Percentiles rank a stretch among this genome's conserved stretches.
phyloP scores from a whole-genome alignment of 306 rosid species.

The Carpinus fangiana region DNA sequence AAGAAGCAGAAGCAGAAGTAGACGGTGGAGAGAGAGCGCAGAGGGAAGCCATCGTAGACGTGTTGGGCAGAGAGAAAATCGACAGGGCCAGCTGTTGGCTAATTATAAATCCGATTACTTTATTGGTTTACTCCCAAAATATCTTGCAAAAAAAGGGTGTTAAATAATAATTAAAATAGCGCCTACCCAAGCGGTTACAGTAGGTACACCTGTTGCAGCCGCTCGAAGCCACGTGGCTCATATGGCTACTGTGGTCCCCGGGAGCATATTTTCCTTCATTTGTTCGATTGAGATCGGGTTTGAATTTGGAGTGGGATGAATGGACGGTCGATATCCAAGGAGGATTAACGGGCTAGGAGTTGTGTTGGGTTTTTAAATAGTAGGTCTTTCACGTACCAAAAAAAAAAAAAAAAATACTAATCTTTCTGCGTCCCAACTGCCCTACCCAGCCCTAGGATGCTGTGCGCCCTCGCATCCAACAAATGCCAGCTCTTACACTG shows the following conservation, averaged over 20 bases:
- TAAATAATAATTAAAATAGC: not conserved
- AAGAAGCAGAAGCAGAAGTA: not conserved
- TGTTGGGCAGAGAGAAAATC: constrained; percentile 46
- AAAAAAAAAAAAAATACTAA: too few relatives aligned
- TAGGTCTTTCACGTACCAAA: not conserved
- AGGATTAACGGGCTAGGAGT: constrained; percentile 9
- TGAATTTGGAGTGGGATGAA: not conserved
- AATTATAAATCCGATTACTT: constrained; percentile 16
- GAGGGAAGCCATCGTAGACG: constrained; percentile 72
- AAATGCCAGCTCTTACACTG: constrained; percentile 23
- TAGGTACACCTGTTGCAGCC: not conserved
- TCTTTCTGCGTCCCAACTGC: constrained; percentile 44
- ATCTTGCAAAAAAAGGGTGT: not conserved
- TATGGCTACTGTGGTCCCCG: constrained; percentile 4
- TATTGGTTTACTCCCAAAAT: not conserved
- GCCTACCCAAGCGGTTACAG: not conserved
- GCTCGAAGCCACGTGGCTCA: constrained; percentile 9
- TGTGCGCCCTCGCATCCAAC: constrained; percentile 57
- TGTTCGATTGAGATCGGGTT: too few relatives aligned
- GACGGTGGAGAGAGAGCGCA: constrained; percentile 36
- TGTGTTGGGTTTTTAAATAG: not conserved
- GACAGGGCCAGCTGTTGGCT: constrained; percentile 43
- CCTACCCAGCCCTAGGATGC: constrained; percentile 33
- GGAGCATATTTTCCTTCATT: too few relatives aligned
- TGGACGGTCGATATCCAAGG: not conserved